A percentile compares a stretch with the other conserved stretches of the same genome.
phyloP scores from a whole-genome alignment of 208 protist genomes.

The Chromosphaera perkinsii region DNA sequence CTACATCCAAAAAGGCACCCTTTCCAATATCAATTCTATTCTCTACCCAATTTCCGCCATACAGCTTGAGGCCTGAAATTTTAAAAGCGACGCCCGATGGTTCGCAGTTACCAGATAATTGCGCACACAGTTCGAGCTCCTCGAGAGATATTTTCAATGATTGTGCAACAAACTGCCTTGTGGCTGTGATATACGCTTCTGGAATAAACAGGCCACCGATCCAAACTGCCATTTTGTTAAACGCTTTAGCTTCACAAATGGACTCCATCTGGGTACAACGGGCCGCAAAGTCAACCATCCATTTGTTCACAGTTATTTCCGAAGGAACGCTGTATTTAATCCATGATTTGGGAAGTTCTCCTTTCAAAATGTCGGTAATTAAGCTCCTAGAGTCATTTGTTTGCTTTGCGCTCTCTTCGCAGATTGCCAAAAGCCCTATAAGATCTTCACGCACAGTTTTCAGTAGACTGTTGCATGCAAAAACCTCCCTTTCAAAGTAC shows the following conservation, averaged over 20 bases:
- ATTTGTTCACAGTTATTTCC: constrained; percentile 60
- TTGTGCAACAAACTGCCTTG: constrained; percentile 82
- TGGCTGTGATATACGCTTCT: constrained; percentile 92
- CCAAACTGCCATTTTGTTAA: constrained; percentile 53
- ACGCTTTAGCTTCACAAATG: constrained; percentile 25
- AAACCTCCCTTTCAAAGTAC: constrained; percentile 78
- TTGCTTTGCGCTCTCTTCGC: constrained; percentile 66
- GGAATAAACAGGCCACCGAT: constrained; percentile 88
- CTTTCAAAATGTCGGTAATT: constrained; percentile 38
- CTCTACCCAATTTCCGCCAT: too few species aligned
- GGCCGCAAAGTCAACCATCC: constrained; percentile 62
- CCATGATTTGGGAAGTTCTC: constrained; percentile 76
- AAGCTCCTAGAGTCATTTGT: constrained; percentile 72
- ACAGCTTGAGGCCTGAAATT: too few species aligned
- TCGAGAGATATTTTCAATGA: too few species aligned
- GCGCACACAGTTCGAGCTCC: too few species aligned
- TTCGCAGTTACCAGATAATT: too few species aligned
- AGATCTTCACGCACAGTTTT: constrained; percentile 63
- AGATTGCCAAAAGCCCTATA: constrained; percentile 58
- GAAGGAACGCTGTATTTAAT: constrained; percentile 55
- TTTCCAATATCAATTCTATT: too few species aligned
- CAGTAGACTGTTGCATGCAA: constrained; percentile 57
- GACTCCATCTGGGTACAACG: constrained; percentile 42
- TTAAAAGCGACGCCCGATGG: too few species aligned
- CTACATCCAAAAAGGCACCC: too few species aligned